Evolutionary conservation across 1,284 basidiomycete genomes (phyloP), one percentile per base, ranked within the genome.

Genomic region (Ceratobasidium sp.): DNA sequence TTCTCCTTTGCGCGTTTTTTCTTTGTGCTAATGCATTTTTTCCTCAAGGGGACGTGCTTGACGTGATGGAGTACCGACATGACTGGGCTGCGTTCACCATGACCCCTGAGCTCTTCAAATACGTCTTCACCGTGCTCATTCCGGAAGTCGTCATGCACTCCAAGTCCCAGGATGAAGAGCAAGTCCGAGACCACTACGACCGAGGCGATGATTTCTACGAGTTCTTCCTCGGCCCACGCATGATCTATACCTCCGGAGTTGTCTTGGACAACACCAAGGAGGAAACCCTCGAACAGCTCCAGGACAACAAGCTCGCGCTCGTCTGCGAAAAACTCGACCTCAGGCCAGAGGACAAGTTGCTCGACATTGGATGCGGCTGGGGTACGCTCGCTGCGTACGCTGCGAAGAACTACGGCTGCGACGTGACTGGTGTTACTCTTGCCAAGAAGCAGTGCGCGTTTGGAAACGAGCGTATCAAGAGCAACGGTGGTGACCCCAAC

Each of bases 171-270:
- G 97, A 99, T 79, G 91, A 96, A 80, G 94, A 96, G 77, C 98
- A 98, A 82, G 94, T 99, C 77, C 91, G 96, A 76, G 96, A 92
- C 79, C 92, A 98, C 83, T 99, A 99, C 78, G 98, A 99, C 85
- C 91, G 97, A 79, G 95, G 96, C 73, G 91, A 98, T 78, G 95
- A 98, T 84, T 98, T 98, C 80, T 97, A 97, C 81, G 85, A 85
- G 77, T 98, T 95, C 93, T 98, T 97, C 89, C 87, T 98, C 66
- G 95, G 95, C 11, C 93, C 94, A 3, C 92, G 95, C 76, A 98
- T 98, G 95, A 90, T 99, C 80, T 99, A 99, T 83, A 99, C 97
- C 7, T 95, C 93, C 18, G 97, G 97, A 76, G 87, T 99, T 74
- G 89, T 98, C 75, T 85, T 86, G 35, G 91, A 94, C 81, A 84